Base-by-base conservation (phyloP, 495 filamentous ascomycete genomes). In the Annulohypoxylon moriforme region DNA sequence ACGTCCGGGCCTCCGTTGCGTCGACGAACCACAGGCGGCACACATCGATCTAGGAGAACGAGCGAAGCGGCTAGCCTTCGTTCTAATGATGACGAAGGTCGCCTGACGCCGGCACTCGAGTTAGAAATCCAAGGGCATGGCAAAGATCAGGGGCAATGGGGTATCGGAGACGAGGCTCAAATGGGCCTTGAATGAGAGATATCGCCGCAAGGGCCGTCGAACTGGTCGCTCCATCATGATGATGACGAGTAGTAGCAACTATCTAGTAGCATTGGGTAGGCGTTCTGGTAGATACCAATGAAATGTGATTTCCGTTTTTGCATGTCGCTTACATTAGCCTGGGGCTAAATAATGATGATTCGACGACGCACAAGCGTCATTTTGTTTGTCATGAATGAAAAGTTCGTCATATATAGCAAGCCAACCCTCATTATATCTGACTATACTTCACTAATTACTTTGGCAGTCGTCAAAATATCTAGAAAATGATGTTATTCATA, bases 161-260 rank as follows among this genome's bases (percentile, higher is more conserved):
- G 85, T 1, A 84, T 89, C 60, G 85, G 84, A 3, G 87, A 88
- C 62, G 86, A 87, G 62, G 81, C 82, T 16, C 77, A 81, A 66
- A 87, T 87, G 86, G 81, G 80, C 7, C 76, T 87, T 31, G 84
- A 85, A 44, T 86, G 33, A 76, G 16, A 8, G 20, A 22, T 27
- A 25, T 24, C 4, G 18, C 50, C 8, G 9, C n/a, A 0, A 20
- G 11, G 14, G 38, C 14, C 40, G 25, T 58, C 22, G n/a, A 33
- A 13, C 24, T 16, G 31, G 13, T 38, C 27, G 16, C 20, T 44
- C 14, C 42, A 36, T 67, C 22, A 67, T 60, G 46, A 46, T 55
- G 7, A 49, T 9, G 24, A 53, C 20, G 25, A 46, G 55, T 47
- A 27, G 49, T 31, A 46, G 27, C 29, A 31, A 38, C n/a, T n/a